Base-by-base conservation (phyloP, 2,329 filamentous ascomycete species). In the Domatiomyces catenatus region DNA sequence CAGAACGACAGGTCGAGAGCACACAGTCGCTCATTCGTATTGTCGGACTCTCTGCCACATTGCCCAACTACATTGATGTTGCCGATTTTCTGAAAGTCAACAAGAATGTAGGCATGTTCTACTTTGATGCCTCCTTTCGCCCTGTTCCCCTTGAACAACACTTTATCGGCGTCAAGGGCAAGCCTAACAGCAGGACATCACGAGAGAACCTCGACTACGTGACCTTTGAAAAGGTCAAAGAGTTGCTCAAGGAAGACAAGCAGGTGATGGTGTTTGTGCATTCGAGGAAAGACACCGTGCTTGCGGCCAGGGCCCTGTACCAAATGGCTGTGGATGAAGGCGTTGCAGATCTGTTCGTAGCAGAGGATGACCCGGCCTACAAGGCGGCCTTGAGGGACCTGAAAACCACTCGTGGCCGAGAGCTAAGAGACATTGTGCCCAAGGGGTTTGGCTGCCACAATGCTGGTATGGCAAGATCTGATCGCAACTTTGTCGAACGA, bases 241-340 rank as follows among this genome's bases (percentile, higher is more conserved):
- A 92, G 48, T 95, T 98, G 89, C 74, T 98, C 2, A 80, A 88
- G 62, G 73, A 75, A 52, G 89, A 86, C n/a, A 92, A 99, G 61
- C 92, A 98, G 65, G 78, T 98, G 58, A 98, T 99, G 93, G 90
- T 99, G 0, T 98, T 99, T 66, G 93, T 98, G 8, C 93, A 98
- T 65, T 95, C 90, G 1, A 78, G 92, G 22, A 89, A 94, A 63
- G 93, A 99, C 60, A 98, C 93, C 0, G 80, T 94, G 58, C 77
- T 84, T 54, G 93, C 90, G 1, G 89, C 92, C 45, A 83, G 85
- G 57, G 86, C 83, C 71, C 71, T 98, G 22, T 81, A 85, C 54
- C 83, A 95, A 59, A 88, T 92, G 71, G 92, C 92, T 1, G 72
- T 80, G 2, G 89, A 96, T 32, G 76, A 94, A 42, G 76, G 80